These are phyloP conservation scores for Pyricularia sp. DNA, from an alignment of 2,329 filamentous ascomycete genomes.

Conservation along the genomic window DNA sequence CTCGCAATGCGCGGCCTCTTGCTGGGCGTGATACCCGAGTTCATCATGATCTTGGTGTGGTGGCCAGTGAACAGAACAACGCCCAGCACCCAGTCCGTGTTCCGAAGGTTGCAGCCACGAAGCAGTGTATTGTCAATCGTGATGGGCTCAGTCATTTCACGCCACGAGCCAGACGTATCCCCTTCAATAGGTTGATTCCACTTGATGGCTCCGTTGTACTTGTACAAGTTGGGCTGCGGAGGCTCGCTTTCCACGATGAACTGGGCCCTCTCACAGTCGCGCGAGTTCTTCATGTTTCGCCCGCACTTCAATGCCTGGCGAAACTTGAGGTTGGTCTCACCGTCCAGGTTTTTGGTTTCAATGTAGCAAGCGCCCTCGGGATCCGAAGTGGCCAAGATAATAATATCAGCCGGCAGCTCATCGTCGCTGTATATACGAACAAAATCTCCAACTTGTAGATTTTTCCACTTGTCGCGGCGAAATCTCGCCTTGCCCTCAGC, in stretches of 20 bases:
- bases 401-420: conserved; percentile 85
- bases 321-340: conserved; percentile 95
- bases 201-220: conserved; percentile 81
- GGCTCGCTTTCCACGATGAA: conserved; percentile 86
- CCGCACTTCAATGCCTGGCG: conserved; percentile 84
- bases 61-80: conserved; percentile 90
- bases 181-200: conserved; percentile 67
- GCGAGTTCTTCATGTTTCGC: conserved; percentile 72
- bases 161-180: conserved; percentile 50
- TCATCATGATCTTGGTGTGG: conserved; percentile 99
- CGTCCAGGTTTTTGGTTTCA: conserved; percentile 96
- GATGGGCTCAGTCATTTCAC: conserved; percentile 84
- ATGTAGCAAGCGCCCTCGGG: conserved; percentile 92
- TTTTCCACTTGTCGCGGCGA: conserved; percentile 93
- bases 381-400: conserved; percentile 88
- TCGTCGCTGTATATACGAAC: conserved; percentile 95
- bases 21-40: conserved; percentile 87
- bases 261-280: conserved; percentile 82
- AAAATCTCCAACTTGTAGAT: conserved; percentile 88
- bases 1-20: conserved; percentile 87
- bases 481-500: conserved; percentile 68
- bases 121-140: conserved; percentile 92
- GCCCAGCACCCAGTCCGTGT: conserved; percentile 92
- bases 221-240: conserved; percentile 88
- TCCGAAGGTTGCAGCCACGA: conserved; percentile 85